Evolutionary conservation across 1,284 basidiomycete species (phyloP).

Genomic region (Heterobasidion parviporum): DNA sequence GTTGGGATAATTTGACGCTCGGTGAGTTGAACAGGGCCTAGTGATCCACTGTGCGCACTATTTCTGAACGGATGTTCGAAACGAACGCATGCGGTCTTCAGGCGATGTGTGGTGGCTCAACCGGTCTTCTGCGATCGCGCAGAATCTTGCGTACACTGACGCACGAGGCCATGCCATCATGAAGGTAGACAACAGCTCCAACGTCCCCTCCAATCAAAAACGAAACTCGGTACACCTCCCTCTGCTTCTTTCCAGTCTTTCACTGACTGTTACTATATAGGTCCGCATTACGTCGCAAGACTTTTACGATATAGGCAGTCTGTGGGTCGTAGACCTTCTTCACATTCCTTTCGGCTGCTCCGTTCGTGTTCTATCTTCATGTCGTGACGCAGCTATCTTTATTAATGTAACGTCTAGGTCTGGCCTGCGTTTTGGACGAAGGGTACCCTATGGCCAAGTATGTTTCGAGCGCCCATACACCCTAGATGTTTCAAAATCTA

Average conservation of each 20-base stretch:
- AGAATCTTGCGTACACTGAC: conserved; percentile 44
- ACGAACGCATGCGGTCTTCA: conserved; percentile 10
- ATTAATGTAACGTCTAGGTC: conserved; percentile 4
- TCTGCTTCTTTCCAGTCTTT: neutral
- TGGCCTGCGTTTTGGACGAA: conserved; percentile 36
- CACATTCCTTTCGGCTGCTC: conserved; percentile 56
- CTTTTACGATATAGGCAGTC: conserved; percentile 36
- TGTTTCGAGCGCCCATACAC: neutral
- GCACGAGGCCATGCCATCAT: conserved; percentile 47
- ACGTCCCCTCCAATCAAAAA: conserved; percentile 36
- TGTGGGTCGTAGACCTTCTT: conserved; percentile 38
- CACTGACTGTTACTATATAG: conserved; percentile 16
- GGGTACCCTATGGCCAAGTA: conserved; percentile 26
- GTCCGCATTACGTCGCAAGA: conserved; percentile 46
- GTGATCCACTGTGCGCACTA: too few relatives aligned
- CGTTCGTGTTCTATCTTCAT: conserved; percentile 24
- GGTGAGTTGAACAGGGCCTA: conserved; percentile 29
- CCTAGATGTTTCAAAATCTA: too few relatives aligned
- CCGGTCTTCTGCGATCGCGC: conserved; percentile 28
- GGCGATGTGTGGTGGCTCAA: conserved; percentile 48
- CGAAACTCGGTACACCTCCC: conserved; percentile 44
- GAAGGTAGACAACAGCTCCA: conserved; percentile 47
- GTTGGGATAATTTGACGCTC: conserved; percentile 53
- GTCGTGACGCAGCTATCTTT: neutral
- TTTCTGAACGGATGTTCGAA: neutral